A percentile compares a stretch with the other conserved stretches of the same genome.
These are phyloP conservation scores for Achaetomiella virescens DNA, from an alignment of 495 filamentous ascomycete species.

Conservation along the genomic window DNA sequence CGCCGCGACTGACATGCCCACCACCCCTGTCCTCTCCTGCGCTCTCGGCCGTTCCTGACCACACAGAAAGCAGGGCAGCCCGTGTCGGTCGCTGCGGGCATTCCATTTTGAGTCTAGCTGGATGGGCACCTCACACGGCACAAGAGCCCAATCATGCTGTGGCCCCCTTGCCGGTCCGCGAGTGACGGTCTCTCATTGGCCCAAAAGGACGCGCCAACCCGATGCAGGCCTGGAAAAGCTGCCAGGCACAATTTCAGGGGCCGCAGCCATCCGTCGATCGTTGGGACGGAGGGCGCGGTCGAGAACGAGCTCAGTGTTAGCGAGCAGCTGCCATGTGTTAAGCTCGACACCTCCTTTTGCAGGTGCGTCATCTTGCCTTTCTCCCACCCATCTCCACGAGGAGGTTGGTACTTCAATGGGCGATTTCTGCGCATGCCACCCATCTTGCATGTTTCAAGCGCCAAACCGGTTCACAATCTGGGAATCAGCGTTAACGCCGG, in stretches of 20 bases:
- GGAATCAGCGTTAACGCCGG: not conserved
- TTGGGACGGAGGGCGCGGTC: conserved; percentile 5
- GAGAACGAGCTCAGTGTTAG: not conserved
- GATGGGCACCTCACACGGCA: conserved; percentile 5
- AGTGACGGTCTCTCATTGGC: conserved; percentile 16
- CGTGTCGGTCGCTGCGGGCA: conserved; percentile 4
- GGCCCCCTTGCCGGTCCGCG: conserved; percentile 9
- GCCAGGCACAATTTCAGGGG: conserved; percentile 28
- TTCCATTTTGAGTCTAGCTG: conserved; percentile 13
- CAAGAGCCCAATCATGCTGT: conserved; percentile 18
- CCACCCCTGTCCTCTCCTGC: conserved; percentile 21
- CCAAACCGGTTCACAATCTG: too few relatives aligned
- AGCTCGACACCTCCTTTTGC: too few relatives aligned
- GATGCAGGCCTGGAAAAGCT: conserved; percentile 10
- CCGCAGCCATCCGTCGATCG: conserved; percentile 19
- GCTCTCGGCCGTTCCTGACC: conserved; percentile 19
- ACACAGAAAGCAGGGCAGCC: conserved; percentile 1
- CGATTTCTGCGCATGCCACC: not conserved
- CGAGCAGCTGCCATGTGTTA: too few relatives aligned
- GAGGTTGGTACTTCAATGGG: not conserved
- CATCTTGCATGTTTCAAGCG: not conserved
- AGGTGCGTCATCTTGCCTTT: not conserved
- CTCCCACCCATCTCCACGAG: not conserved
- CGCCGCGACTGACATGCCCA: conserved; percentile 15
- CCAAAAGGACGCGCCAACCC: conserved; percentile 6